Base-by-base conservation (phyloP, 139 green algal genomes). In the Tetraselmis striata region DNA sequence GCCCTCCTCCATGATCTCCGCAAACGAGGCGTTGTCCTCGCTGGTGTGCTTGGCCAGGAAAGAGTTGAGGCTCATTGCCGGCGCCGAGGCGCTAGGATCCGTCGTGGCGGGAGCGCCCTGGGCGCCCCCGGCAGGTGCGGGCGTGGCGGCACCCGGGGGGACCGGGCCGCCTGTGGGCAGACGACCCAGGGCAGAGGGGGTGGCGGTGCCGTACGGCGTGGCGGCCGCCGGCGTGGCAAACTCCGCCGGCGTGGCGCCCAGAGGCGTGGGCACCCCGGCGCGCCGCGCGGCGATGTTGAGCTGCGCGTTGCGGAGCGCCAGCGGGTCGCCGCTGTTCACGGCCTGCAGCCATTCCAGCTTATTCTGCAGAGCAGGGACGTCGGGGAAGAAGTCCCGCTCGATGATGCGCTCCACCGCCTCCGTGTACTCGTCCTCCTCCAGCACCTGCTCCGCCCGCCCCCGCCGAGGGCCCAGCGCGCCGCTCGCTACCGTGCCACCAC, bases 381-480 rank as follows among this genome's bases (percentile, higher is more conserved):
- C 92, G 1, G 95, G 95, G 77, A 98, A 98, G 86, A 93, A 98
- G 88, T 98, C 95, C 0, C 95, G 83, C 86, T 98, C 91, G 1
- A 98, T 95, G 30, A 98, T 98, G 24, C 89, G 83, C 32, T 96
- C 95, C 1, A 98, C 81, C 18, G 80, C 84, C 28, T 86, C 81
- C 0, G 88, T 85, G 84, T 90, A 98, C 1, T 93, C 91, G 29
- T 97, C 94, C 81, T 98, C 95, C 0, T 95, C 87, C 0, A 96
- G 81, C 0, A 96, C 88, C n/a, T 77, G 11, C 45, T 67, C 45
- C 45, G 5, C 45, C 45, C 18, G 5, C 45, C 45, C 45, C n/a
- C n/a, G n/a, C n/a, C n/a, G n/a, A n/a, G n/a, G n/a, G n/a, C n/a
- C n/a, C n/a, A n/a, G n/a, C n/a, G n/a, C n/a, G 11, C 45, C 45